These are phyloP conservation scores for Murraya paniculata DNA, from an alignment of 345 rosid genomes.

Conservation along the genomic window DNA sequence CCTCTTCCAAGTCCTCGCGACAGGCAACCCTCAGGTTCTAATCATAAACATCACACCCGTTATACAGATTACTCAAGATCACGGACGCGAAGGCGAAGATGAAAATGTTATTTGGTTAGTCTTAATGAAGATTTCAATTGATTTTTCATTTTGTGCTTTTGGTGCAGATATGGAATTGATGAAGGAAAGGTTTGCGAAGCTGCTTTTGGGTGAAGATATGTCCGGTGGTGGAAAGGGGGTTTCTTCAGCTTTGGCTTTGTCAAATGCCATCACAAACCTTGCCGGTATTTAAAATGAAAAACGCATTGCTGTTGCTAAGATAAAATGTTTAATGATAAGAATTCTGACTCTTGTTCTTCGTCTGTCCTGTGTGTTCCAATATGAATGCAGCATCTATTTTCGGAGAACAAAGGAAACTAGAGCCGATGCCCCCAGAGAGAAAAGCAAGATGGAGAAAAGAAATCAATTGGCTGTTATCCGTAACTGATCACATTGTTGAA, in stretches of 20 bases:
- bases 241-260: conserved; percentile 69
- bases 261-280: conserved; percentile 71
- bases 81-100: background rate
- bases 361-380: background rate
- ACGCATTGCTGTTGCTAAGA: background rate
- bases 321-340: background rate
- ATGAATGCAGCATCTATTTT: conserved; percentile 68
- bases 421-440: conserved; percentile 77
- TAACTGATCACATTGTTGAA: conserved; percentile 80
- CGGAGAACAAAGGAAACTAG: conserved; percentile 68
- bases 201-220: conserved; percentile 79
- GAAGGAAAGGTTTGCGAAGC: conserved; percentile 66
- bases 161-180: conserved; percentile 51
- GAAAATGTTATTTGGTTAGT: no score
- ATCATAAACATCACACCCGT: no score
- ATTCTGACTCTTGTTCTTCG: background rate
- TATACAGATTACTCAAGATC: background rate
- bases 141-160: background rate
- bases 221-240: conserved; percentile 81
- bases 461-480: conserved; percentile 79
- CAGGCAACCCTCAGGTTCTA: conserved; percentile 40
- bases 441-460: conserved; percentile 86
- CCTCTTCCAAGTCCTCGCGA: background rate
- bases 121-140: no score
- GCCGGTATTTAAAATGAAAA: conserved; percentile 40